Evolutionary conservation across 2,329 filamentous ascomycete species (phyloP), one percentile per base, ranked within the genome.

Genomic region (Aureobasidium uvarum): DNA sequence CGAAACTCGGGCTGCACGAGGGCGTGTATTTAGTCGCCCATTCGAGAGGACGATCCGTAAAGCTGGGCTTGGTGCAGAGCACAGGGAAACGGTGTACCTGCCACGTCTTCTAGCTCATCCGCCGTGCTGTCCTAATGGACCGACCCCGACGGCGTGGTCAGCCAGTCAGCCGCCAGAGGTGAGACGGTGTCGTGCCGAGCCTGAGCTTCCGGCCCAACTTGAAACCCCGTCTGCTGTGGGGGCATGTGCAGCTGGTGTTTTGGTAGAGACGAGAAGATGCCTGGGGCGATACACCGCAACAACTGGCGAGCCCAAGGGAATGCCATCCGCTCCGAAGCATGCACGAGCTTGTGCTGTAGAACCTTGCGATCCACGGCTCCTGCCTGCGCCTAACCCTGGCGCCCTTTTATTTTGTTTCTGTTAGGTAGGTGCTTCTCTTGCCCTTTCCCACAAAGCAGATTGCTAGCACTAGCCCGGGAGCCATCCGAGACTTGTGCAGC

Each of bases 21-120:
- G 39, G 60, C 60, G 39, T 48, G 69, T 65, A 52, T 67, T 28
- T 67, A 63, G 66, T 71, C 23, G 68, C 69, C 66, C 67, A 68
- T 58, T 69, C 64, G 7, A 70, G 56, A 43, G 67, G 43, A 45
- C 63, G 67, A 50, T 60, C 64, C 36, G 64, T 65, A 51, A 39
- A 46, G 55, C 60, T 64, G 60, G 60, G 60, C 60, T 64, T 45
- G 48, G 31, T 64, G 60, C 48, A 64, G 43, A 18, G 60, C 50
- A 46, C 60, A 64, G 60, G 39, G 60, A 46, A 64, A 64, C 60
- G 60, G 60, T 64, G 48, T 62, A 46, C 60, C 60, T 64, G 60
- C 60, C 60, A 64, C 60, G 50, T 64, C 59, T 46, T 33, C 48
- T 62, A 62, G 59, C 59, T 62, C 38, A 62, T 62, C 41, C 36